phyloP scores from a whole-genome alignment of 2,329 filamentous ascomycete genomes.

The Penicillium sp. region DNA sequence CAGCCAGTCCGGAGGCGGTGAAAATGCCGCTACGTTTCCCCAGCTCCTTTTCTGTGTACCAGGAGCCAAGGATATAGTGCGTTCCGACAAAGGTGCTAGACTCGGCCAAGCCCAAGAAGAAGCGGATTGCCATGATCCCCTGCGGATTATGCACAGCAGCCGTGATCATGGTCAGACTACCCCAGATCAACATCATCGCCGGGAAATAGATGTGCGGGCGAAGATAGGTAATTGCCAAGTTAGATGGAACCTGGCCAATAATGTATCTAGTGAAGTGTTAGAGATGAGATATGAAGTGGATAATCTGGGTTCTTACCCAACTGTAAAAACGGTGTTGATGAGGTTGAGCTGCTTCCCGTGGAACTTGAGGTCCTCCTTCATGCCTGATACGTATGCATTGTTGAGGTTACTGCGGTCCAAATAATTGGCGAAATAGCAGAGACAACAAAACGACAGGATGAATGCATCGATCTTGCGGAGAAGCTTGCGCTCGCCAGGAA shows the following conservation, averaged over 20 bases:
- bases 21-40: slow-evolving; percentile 43
- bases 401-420: slow-evolving; percentile 52
- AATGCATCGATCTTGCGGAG: slow-evolving; percentile 56
- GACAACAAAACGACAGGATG: slow-evolving; percentile 48
- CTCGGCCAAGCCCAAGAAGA: slow-evolving; percentile 40
- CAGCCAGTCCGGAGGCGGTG: slow-evolving; percentile 36
- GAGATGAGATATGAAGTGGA: neutral
- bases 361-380: slow-evolving; percentile 36
- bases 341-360: slow-evolving; percentile 34
- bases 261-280: slow-evolving; percentile 16
- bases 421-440: slow-evolving; percentile 53
- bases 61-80: slow-evolving; percentile 45
- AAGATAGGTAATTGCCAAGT: slow-evolving; percentile 30
- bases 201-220: slow-evolving; percentile 32
- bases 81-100: slow-evolving; percentile 37
- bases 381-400: slow-evolving; percentile 50
- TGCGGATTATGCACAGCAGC: slow-evolving; percentile 33
- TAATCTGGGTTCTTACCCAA: slow-evolving; percentile 12
- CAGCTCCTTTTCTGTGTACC: slow-evolving; percentile 48
- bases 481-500: slow-evolving; percentile 43
- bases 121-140: slow-evolving; percentile 40
- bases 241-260: slow-evolving; percentile 28
- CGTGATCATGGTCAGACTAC: slow-evolving; percentile 35
- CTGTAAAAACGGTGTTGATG: slow-evolving; percentile 30
- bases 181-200: slow-evolving; percentile 35